A percentile compares a stretch with the other conserved stretches of the same genome.
Conservation (phyloP, 768 basidiomycete species). For the Rhodotorula diobovata region DNA sequence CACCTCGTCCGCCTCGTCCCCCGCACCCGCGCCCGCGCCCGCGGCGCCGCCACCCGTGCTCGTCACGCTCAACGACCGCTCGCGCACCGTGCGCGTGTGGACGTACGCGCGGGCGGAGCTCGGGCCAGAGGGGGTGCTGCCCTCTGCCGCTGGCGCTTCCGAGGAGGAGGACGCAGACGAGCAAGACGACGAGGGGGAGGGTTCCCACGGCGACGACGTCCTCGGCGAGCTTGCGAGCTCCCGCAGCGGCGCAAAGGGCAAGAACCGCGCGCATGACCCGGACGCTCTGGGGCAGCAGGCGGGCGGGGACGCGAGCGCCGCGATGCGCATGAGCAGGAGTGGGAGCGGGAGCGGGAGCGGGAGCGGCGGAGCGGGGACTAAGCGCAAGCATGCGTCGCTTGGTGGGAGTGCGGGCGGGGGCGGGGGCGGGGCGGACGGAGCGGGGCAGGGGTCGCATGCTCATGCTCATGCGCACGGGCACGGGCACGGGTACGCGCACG, state of each 20-base stretch:
- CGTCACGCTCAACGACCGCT: constrained; percentile 11
- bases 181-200: no score
- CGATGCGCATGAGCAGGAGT: background rate
- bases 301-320: no score
- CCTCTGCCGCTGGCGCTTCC: no score
- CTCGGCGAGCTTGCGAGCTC: background rate
- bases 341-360: no score
- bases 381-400: constrained; percentile 9
- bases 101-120: background rate
- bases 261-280: background rate
- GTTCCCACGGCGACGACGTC: no score
- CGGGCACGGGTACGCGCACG: no score
- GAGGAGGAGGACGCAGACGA: no score
- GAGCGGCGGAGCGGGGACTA: no score
- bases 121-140: background rate
- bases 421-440: no score
- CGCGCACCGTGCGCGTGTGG: constrained; percentile 27
- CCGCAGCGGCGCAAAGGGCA: background rate
- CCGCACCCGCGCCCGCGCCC: background rate
- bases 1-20: background rate
- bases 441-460: no score
- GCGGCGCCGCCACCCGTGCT: constrained; percentile 7
- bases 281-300: background rate
- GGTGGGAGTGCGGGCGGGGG: background rate
- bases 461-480: no score